A percentile compares a stretch with the other conserved stretches of the same genome.
These are phyloP conservation scores for Yarrowia keelungensis DNA, from an alignment of 805 yeast species.

Conservation along the genomic window DNA sequence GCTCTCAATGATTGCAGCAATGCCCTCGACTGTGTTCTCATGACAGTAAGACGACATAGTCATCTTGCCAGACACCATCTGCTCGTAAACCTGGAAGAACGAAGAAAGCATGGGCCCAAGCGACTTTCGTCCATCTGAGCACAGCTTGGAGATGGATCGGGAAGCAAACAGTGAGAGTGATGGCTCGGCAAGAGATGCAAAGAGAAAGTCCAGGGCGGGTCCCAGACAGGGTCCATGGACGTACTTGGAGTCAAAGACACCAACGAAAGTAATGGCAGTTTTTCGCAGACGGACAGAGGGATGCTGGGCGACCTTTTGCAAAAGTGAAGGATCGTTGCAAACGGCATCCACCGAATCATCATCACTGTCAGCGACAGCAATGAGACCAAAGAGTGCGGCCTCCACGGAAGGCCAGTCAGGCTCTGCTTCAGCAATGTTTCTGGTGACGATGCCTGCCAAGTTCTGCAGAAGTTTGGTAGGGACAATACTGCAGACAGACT, in stretches of 20 bases:
- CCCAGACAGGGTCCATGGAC: slow-evolving; percentile 58
- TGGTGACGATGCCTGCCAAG: slow-evolving; percentile 47
- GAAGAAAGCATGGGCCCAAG: slow-evolving; percentile 45
- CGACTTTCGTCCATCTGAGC: slow-evolving; percentile 47
- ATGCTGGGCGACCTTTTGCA: slow-evolving; percentile 10
- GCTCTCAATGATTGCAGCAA: slow-evolving; percentile 48
- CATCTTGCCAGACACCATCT: slow-evolving; percentile 37
- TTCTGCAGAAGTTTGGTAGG: slow-evolving; percentile 59
- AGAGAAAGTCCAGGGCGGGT: slow-evolving; percentile 62
- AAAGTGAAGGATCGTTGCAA: slow-evolving; percentile 3
- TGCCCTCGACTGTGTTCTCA: slow-evolving; percentile 49
- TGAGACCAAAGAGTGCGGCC: slow-evolving; percentile 29
- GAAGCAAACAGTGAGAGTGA: slow-evolving; percentile 55
- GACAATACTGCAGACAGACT: slow-evolving; percentile 69
- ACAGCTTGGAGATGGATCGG: slow-evolving; percentile 61
- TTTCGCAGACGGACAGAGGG: slow-evolving; percentile 50
- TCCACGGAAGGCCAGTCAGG: slow-evolving; percentile 34
- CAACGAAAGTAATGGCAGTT: slow-evolving; percentile 63
- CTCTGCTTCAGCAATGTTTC: slow-evolving; percentile 21
- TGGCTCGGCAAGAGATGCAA: slow-evolving; percentile 52
- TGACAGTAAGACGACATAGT: slow-evolving; percentile 41
- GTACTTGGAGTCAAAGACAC: slow-evolving; percentile 65
- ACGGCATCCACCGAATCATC: slow-evolving; percentile 12
- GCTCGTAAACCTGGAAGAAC: slow-evolving; percentile 46
- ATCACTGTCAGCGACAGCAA: slow-evolving; percentile 21